Evolutionary conservation across 805 yeast species (phyloP).

Genomic region (Nakazawaea ernobii): DNA sequence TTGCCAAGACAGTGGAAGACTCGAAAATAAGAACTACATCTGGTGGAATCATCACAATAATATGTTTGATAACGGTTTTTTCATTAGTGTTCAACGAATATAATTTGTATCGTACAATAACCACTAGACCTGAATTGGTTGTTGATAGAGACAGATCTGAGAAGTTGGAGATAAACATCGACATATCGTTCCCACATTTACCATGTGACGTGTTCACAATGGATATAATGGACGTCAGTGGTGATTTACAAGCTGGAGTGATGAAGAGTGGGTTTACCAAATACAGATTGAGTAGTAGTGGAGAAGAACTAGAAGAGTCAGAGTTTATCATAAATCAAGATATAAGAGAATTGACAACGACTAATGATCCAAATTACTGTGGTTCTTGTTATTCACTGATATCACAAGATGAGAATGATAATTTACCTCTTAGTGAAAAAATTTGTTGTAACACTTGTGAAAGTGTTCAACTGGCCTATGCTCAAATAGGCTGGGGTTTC

Average conservation of each 20-base stretch:
- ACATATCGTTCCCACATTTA: slow-evolving; percentile 73
- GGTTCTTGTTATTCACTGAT: slow-evolving; percentile 89
- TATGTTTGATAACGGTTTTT: slow-evolving; percentile 56
- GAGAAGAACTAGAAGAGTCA: slow-evolving; percentile 33
- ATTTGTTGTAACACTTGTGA: slow-evolving; percentile 84
- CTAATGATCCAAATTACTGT: slow-evolving; percentile 45
- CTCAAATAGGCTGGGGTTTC: slow-evolving; percentile 78
- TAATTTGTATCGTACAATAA: slow-evolving; percentile 61
- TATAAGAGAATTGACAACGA: slow-evolving; percentile 16
- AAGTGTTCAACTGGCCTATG: slow-evolving; percentile 75
- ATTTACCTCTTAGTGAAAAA: slow-evolving; percentile 31
- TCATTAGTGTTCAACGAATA: slow-evolving; percentile 71
- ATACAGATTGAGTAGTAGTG: slow-evolving; percentile 53
- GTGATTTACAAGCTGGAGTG: slow-evolving; percentile 75
- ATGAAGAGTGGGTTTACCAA: slow-evolving; percentile 65
- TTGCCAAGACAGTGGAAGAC: slow-evolving; percentile 91
- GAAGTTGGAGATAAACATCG: slow-evolving; percentile 72
- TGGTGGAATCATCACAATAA: slow-evolving; percentile 84
- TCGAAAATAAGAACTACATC: slow-evolving; percentile 81
- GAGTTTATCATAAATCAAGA: slow-evolving; percentile 27
- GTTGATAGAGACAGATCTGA: slow-evolving; percentile 80
- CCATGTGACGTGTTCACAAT: slow-evolving; percentile 82
- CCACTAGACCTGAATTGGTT: slow-evolving; percentile 74
- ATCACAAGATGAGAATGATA: slow-evolving; percentile 47
- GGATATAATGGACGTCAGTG: slow-evolving; percentile 86